Conservation (phyloP, 345 rosid genomes). For the Salix exigua region DNA sequence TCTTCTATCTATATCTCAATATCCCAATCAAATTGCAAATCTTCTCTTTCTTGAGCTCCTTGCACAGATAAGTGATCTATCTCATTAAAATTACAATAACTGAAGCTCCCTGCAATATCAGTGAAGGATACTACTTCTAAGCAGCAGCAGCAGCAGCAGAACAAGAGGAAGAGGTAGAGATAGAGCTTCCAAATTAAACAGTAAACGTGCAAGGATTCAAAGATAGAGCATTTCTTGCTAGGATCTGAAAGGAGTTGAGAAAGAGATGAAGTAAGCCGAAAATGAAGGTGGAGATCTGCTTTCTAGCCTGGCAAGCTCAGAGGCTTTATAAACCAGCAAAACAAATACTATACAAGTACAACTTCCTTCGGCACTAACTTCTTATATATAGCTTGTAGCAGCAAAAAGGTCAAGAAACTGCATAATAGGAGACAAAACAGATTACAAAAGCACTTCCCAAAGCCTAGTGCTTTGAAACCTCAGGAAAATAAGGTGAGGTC, state of each 20-base stretch:
- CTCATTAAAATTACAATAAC: not conserved
- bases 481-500: conserved; percentile 24
- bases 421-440: conserved; percentile 20
- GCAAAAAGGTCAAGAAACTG: conserved; percentile 1
- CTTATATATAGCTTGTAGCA: conserved; percentile 13
- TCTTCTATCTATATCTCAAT: not conserved
- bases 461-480: conserved; percentile 45
- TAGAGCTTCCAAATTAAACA: not conserved
- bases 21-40: conserved; percentile 9
- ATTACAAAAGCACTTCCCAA: conserved; percentile 23
- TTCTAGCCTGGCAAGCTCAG: conserved; percentile 16
- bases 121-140: not conserved
- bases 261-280: not conserved
- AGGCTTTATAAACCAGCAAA: not conserved
- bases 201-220: not conserved
- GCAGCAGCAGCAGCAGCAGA: not conserved
- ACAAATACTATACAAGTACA: not conserved
- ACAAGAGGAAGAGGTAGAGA: not conserved
- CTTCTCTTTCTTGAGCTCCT: conserved; percentile 7
- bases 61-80: not conserved
- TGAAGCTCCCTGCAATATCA: conserved; percentile 2
- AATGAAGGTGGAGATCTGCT: not conserved
- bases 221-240: not conserved
- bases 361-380: conserved; percentile 8
- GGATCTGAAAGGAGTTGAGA: not conserved